Evolutionary conservation across 768 basidiomycete genomes (phyloP).

Genomic region (Rhodotorula sphaerocarpa): DNA sequence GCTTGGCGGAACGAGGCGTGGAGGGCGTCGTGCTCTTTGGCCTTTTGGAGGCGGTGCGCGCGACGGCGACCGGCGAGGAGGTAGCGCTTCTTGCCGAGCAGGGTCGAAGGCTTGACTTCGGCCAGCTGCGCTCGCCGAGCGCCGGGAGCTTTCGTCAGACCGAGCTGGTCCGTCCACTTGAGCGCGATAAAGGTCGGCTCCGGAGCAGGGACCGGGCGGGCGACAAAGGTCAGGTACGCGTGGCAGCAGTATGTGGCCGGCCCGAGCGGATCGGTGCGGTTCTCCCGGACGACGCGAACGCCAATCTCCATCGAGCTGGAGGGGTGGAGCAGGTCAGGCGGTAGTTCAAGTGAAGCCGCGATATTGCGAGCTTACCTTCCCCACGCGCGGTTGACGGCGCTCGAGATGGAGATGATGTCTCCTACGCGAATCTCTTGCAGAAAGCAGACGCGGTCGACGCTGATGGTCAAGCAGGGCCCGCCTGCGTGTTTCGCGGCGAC

Average conservation of each 20-base stretch:
- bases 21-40: constrained; percentile 18
- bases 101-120: constrained; percentile 18
- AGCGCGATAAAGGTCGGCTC: neutral
- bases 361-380: constrained; percentile 3
- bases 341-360: neutral
- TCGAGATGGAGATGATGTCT: constrained; percentile 24
- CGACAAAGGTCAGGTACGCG: constrained; percentile 35
- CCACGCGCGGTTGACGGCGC: constrained; percentile 31
- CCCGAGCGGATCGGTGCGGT: constrained; percentile 1
- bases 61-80: constrained; percentile 32
- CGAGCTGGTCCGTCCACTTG: neutral
- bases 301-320: constrained; percentile 36
- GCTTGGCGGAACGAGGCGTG: constrained; percentile 11
- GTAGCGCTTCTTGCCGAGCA: constrained; percentile 34
- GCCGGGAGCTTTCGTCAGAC: neutral
- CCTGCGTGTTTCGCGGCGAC: constrained; percentile 32
- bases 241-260: constrained; percentile 29
- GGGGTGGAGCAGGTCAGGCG: neutral
- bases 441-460: constrained; percentile 32
- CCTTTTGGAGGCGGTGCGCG: constrained; percentile 31
- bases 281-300: constrained; percentile 25
- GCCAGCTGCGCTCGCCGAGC: constrained; percentile 16
- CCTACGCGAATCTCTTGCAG: constrained; percentile 26
- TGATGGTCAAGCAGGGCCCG: constrained; percentile 30
- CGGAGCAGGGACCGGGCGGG: constrained; percentile 10